phyloP scores from a whole-genome alignment of 352 stramenopile species.

The Sclerospora graminicola region DNA sequence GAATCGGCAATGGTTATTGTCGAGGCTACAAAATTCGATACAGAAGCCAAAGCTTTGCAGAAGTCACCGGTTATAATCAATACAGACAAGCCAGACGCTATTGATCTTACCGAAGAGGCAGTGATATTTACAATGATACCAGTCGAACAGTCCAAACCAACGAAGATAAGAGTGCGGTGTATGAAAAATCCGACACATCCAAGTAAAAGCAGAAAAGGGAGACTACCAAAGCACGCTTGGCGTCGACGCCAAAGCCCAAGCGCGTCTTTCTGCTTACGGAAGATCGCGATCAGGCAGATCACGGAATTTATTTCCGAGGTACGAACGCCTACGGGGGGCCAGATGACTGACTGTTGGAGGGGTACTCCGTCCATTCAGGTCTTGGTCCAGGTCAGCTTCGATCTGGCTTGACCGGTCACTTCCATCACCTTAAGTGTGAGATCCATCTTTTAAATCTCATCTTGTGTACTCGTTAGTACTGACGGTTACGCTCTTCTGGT shows the following conservation, averaged over 20 bases:
- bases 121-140: conserved; percentile 10
- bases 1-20: conserved; percentile 13
- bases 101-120: conserved; percentile 1
- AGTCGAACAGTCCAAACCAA: conserved; percentile 13
- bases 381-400: no score
- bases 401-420: no score
- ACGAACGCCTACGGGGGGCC: no score
- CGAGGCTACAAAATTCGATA: conserved; percentile 1
- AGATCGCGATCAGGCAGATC: conserved; percentile 53
- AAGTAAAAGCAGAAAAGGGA: conserved; percentile 28
- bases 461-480: no score
- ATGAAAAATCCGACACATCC: conserved; percentile 8
- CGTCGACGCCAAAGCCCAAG: conserved; percentile 9
- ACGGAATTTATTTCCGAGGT: no score
- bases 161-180: conserved; percentile 16
- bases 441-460: no score
- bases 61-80: no score
- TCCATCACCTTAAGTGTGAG: no score
- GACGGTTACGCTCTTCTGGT: no score
- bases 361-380: no score
- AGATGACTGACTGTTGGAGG: no score
- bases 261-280: conserved; percentile 67
- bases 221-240: not conserved
- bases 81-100: conserved; percentile 10
- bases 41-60: conserved; percentile 8